phyloP scores from a whole-genome alignment of 148 eudicot genomes.

The Cornus controversa region DNA sequence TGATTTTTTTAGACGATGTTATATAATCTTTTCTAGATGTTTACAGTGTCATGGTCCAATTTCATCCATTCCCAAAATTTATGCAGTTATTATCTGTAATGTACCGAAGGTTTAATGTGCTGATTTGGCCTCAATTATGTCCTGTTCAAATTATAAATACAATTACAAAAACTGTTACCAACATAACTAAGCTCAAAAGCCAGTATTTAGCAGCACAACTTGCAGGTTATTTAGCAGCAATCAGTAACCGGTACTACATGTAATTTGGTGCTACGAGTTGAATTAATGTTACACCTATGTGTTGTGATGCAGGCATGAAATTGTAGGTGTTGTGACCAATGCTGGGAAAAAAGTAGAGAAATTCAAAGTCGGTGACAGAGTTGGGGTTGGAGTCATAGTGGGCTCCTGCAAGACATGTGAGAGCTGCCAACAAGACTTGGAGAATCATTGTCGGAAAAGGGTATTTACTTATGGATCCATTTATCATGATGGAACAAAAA shows the following conservation, averaged over 20 bases:
- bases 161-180: neutral
- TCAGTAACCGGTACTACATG: too few species aligned
- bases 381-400: slow-evolving; percentile 67
- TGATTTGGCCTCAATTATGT: neutral
- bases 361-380: slow-evolving; percentile 59
- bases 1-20: neutral
- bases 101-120: too few species aligned
- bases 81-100: too few species aligned
- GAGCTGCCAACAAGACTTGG: slow-evolving; percentile 48
- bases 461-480: slow-evolving; percentile 44
- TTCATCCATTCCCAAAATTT: too few species aligned
- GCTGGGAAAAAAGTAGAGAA: slow-evolving; percentile 50
- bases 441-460: slow-evolving; percentile 53
- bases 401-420: slow-evolving; percentile 59
- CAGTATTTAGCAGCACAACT: too few species aligned
- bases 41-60: neutral
- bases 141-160: neutral
- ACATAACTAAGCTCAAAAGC: too few species aligned
- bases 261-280: neutral
- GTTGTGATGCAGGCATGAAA: slow-evolving; percentile 52
- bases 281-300: neutral
- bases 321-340: slow-evolving; percentile 58
- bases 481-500: slow-evolving; percentile 45
- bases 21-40: neutral
- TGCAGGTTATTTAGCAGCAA: too few species aligned